Evolutionary conservation across 768 basidiomycete species (phyloP).

Genomic region (Auriscalpium vulgare): DNA sequence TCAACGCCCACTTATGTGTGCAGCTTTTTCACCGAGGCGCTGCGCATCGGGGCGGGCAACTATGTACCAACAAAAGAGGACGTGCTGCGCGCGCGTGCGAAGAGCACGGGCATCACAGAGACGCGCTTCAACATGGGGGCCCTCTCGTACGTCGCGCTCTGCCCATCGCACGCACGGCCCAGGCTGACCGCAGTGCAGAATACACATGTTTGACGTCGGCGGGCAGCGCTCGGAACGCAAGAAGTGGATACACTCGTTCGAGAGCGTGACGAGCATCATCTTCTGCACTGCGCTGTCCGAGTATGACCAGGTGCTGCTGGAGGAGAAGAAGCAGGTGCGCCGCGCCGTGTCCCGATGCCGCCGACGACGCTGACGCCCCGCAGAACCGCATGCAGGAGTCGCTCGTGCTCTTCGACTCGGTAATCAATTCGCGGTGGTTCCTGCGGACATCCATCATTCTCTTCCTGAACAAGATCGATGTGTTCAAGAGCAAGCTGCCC

Average conservation of each 20-base stretch:
- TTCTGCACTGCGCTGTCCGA: conserved; percentile 71
- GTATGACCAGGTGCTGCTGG: conserved; percentile 66
- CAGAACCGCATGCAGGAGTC: conserved; percentile 76
- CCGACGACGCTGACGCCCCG: not conserved
- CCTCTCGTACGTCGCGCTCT: conserved; percentile 22
- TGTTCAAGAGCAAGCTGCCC: conserved; percentile 68
- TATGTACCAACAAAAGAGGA: conserved; percentile 85
- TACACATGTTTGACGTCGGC: conserved; percentile 74
- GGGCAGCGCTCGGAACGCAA: conserved; percentile 56
- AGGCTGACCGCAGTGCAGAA: conserved; percentile 22
- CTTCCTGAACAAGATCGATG: conserved; percentile 66
- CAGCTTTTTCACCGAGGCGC: conserved; percentile 81
- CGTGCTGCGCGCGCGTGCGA: conserved; percentile 80
- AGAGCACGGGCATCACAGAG: conserved; percentile 87
- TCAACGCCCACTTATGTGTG: not conserved
- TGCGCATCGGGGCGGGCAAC: conserved; percentile 73
- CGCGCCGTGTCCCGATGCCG: not conserved
- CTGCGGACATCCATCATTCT: conserved; percentile 57
- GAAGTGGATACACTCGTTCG: conserved; percentile 61
- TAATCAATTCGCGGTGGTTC: conserved; percentile 80
- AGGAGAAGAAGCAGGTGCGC: conserved; percentile 57
- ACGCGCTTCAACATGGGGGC: conserved; percentile 71
- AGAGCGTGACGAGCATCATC: conserved; percentile 74
- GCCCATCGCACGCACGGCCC: not conserved
- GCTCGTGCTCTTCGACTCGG: conserved; percentile 64